A percentile compares a stretch with the other conserved stretches of the same genome.
phyloP scores from a whole-genome alignment of 805 yeast species.

The Spathaspora sp. region DNA sequence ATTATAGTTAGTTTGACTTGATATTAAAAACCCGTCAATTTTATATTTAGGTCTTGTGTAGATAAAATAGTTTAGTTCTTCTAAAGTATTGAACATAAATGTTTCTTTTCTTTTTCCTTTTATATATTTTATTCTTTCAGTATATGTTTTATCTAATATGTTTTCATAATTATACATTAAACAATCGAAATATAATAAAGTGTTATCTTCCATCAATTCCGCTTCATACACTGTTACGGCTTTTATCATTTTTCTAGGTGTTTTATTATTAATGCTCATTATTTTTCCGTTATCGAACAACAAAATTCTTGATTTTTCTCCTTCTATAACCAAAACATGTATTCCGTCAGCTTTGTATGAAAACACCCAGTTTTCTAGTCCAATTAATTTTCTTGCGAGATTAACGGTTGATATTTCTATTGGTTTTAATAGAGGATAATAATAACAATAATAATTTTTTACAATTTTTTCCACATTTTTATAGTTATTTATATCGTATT shows the following conservation, averaged over 20 bases:
- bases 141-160: background rate
- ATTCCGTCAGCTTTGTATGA: conserved; percentile 3
- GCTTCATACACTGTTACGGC: background rate
- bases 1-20: no score
- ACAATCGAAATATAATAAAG: background rate
- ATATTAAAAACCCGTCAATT: background rate
- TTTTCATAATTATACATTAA: background rate
- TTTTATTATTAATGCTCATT: no score
- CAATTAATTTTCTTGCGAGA: no score
- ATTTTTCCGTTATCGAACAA: background rate
- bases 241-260: background rate
- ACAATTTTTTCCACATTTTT: background rate
- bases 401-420: background rate
- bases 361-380: background rate
- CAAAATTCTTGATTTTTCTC: background rate
- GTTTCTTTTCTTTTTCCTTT: background rate
- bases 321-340: background rate
- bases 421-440: background rate
- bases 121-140: background rate
- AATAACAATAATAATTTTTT: background rate
- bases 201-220: background rate
- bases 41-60: background rate
- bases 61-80: background rate
- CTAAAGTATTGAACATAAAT: background rate
- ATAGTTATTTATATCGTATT: background rate